Percentiles rank a stretch among this genome's conserved stretches.
phyloP scores from a whole-genome alignment of 805 yeast genomes.

The Yueomyces sinensis region DNA sequence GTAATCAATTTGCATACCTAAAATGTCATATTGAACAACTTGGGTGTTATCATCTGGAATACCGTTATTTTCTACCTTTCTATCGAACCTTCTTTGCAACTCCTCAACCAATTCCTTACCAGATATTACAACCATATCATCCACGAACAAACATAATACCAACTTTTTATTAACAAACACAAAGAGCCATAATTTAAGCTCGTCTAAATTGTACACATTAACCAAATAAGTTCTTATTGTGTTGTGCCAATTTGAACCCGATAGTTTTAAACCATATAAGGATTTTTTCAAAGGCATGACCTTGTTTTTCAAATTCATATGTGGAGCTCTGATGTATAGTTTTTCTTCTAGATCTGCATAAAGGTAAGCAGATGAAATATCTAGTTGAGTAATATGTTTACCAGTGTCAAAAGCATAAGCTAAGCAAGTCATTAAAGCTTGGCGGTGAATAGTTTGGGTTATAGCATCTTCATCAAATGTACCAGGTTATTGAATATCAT shows the following conservation, averaged over 20 bases:
- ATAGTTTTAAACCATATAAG: conserved; percentile 2
- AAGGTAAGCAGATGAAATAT: conserved; percentile 2
- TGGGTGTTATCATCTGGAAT: not conserved
- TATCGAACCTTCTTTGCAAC: conserved; percentile 3
- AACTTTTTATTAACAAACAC: conserved; percentile 2
- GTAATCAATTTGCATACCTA: not conserved
- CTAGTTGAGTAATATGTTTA: conserved; percentile 2
- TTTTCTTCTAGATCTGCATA: conserved; percentile 3
- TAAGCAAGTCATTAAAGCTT: conserved; percentile 6
- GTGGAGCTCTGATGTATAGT: conserved; percentile 3
- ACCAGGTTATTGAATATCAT: conserved; percentile 5
- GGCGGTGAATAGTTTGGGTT: conserved; percentile 5
- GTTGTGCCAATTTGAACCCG: conserved; percentile 3
- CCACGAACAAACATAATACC: conserved; percentile 4
- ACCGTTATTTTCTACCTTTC: conserved; percentile 5
- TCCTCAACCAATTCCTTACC: not conserved
- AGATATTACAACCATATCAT: conserved; percentile 4
- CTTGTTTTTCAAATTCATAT: conserved; percentile 2
- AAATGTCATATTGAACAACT: not conserved
- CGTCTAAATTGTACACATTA: not conserved
- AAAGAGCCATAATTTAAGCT: conserved; percentile 5
- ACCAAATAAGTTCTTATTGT: conserved; percentile 1
- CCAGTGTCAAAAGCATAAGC: conserved; percentile 2
- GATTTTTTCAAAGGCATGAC: conserved; percentile 4
- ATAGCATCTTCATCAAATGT: conserved; percentile 4